Conservation (phyloP, 2,329 filamentous ascomycete species). For the Calonectria ilicicola region DNA sequence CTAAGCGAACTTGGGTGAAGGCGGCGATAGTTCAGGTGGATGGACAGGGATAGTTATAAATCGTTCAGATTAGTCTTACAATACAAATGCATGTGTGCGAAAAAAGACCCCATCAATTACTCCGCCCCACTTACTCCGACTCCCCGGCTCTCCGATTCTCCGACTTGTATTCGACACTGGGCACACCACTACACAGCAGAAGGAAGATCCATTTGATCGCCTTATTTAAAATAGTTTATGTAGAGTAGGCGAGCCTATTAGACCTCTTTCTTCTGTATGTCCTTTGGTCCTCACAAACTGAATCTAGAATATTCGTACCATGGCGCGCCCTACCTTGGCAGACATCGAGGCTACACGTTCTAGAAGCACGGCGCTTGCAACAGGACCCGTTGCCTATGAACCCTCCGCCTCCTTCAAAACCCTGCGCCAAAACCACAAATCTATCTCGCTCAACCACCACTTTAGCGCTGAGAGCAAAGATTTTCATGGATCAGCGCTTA, state of each 20-base stretch:
- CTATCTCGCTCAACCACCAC: background rate
- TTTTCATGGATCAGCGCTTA: background rate
- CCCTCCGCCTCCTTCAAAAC: background rate
- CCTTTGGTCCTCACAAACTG: too few relatives aligned
- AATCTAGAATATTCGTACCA: background rate
- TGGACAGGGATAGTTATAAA: too few relatives aligned
- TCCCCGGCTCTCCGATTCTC: background rate
- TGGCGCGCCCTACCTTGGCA: background rate
- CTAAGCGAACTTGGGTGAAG: too few relatives aligned
- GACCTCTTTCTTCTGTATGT: too few relatives aligned
- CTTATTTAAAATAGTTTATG: too few relatives aligned
- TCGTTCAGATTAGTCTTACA: too few relatives aligned
- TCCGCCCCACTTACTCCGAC: background rate
- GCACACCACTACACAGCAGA: too few relatives aligned
- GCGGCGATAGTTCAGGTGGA: too few relatives aligned
- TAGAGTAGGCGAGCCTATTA: too few relatives aligned
- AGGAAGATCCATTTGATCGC: too few relatives aligned
- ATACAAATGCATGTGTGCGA: too few relatives aligned
- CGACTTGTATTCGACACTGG: background rate
- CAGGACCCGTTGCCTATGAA: background rate
- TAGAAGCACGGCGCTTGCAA: background rate
- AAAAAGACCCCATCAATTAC: too few relatives aligned
- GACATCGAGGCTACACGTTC: background rate
- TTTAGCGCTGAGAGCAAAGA: background rate
- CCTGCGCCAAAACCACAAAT: background rate